Evolutionary conservation across 2,329 filamentous ascomycete genomes (phyloP), one percentile per base, ranked within the genome.

Genomic region (Pseudocercospora ulei): DNA sequence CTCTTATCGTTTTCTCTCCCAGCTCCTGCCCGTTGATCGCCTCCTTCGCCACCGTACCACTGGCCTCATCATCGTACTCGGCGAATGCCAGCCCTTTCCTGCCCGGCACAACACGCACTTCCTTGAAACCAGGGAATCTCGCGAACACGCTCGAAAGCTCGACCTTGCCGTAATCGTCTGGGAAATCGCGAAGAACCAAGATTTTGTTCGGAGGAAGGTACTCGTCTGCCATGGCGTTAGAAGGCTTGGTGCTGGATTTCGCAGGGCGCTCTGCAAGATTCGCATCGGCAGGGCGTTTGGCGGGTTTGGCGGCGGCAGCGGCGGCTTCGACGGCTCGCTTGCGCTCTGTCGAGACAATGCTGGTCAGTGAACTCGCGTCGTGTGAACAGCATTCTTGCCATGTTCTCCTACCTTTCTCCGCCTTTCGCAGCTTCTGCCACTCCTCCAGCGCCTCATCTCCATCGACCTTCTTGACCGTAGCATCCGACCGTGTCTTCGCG

Each of bases 121-220:
- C 90, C 59, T 80, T 81, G 69, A 98, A 95, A 16, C 88, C 88
- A 47, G 93, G 83, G 66, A 92, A 98, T 33, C 82, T 78, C 35
- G 78, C 76, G 65, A 96, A 98, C 46, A 96, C 77, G 19, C 72
- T 71, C 0, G 78, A 80, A 38, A 98, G 73, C 14, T 72, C 75
- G 48, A 93, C 86, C 55, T 83, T 76, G 60, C 82, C 82, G 63
- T 82, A 85, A 49, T 85, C 82, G 48, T 88, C 83, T 5, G 90
- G 87, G 22, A 98, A 65, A 55, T 96, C 88, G 66, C 92, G 85
- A 45, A 96, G 69, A 66, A 96, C 93, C 22, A 98, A 73, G 51
- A 86, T 93, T 68, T 94, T 95, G 74, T 96, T 96, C 22, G 90
- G 88, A 3, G 88, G 88, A 3, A 96, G 75, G 62, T 94, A 96